Percentiles rank a stretch among this genome's conserved stretches.
Evolutionary conservation across 176 grass and related monocot species (phyloP).

Genomic region (Musa beccarii): DNA sequence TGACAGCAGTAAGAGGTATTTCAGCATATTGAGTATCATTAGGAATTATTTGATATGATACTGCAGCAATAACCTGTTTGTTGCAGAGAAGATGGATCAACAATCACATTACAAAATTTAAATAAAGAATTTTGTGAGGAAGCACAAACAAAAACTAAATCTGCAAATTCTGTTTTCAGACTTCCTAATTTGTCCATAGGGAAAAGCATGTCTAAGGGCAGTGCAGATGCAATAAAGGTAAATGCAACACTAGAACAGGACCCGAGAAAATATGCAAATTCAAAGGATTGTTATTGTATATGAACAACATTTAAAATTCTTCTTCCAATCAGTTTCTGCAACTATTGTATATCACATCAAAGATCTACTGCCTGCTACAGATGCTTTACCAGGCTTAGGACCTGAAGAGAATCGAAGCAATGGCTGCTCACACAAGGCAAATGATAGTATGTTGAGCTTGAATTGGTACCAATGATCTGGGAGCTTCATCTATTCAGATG

Average conservation of each 20-base stretch:
- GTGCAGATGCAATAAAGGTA: not conserved
- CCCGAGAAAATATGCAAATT: not conserved
- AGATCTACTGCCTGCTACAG: too few relatives aligned
- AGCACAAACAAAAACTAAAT: not conserved
- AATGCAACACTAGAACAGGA: not conserved
- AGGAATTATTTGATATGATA: conserved; percentile 81
- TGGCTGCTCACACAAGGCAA: too few relatives aligned
- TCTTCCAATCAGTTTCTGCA: too few relatives aligned
- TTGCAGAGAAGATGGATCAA: conserved; percentile 12
- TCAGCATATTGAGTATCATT: conserved; percentile 77
- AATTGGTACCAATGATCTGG: too few relatives aligned
- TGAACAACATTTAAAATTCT: too few relatives aligned
- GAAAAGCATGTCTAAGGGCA: not conserved
- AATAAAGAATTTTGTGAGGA: not conserved
- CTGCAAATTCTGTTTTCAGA: not conserved
- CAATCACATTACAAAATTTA: not conserved
- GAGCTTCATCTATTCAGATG: too few relatives aligned
- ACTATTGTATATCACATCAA: too few relatives aligned
- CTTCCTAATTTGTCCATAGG: not conserved
- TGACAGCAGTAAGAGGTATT: conserved; percentile 77
- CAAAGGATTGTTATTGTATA: not conserved
- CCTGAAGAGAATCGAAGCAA: too few relatives aligned
- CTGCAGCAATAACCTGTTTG: conserved; percentile 57
- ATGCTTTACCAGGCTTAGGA: too few relatives aligned
- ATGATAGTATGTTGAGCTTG: too few relatives aligned